Evolutionary conservation across 192 early-diverging fungal genomes (phyloP), one percentile per base, ranked within the genome.

Genomic region (Podila epicladia): DNA sequence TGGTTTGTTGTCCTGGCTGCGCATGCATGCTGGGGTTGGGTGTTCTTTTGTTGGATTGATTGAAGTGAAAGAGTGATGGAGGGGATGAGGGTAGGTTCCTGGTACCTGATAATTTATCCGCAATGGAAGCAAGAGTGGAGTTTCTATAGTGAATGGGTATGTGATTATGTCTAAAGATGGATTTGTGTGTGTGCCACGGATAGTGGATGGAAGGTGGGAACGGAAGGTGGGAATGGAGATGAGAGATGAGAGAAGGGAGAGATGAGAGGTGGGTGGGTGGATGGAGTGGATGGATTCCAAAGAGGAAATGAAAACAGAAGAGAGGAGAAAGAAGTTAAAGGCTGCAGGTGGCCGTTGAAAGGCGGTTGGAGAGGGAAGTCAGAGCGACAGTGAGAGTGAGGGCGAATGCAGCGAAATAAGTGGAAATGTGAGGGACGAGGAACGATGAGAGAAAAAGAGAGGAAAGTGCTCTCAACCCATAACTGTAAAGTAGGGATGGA

Each of bases 291-390:
- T 35, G 59, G 58, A 62, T 41, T 69, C 67, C 67, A 61, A 61
- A 69, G 67, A 32, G 24, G 17, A 24, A 69, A 69, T 48, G 51
- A 37, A 60, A 72, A 64, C 29, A 53, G 37, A 35, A 26, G 38
- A 31, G 59, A 35, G 45, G 50, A 59, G 26, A 29, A 38, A 58
- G 4, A 64, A 22, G 35, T 38, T n/a, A 11, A 48, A 41, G 35
- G 4, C 33, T 24, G 35, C 17, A 61, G 22, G 15, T n/a, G 19
- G 19, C 26, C n/a, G 53, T n/a, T 29, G 33, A 37, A 11, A 37
- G 35, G 35, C 35, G 9, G 35, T 37, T 37, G 35, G 35, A 4
- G 38, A 58, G 13, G 24, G 31, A 35, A 70, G 67, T 29, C 22
- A 70, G 59, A 24, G 26, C 37, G 24, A 45, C 20, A n/a, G 17